Evolutionary conservation across 129 eudicot species (phyloP).

Genomic region (Centella asiatica): DNA sequence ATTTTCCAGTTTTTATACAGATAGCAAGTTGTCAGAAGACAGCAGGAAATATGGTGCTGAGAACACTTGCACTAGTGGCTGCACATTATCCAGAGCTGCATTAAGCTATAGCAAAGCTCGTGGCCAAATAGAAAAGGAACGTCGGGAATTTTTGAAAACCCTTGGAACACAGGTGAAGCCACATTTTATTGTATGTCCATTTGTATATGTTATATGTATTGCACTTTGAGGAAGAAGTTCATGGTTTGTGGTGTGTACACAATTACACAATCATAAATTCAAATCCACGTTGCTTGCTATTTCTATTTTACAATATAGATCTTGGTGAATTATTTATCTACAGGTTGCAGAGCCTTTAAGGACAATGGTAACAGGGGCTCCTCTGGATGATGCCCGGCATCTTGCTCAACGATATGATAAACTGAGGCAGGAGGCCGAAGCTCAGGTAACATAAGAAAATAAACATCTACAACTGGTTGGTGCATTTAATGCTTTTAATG

Average conservation of each 20-base stretch:
- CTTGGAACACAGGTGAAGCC: slow-evolving; percentile 69
- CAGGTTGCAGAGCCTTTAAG: slow-evolving; percentile 94
- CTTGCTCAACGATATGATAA: slow-evolving; percentile 86
- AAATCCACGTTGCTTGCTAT: not conserved
- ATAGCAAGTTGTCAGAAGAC: slow-evolving; percentile 63
- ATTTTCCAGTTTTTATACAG: slow-evolving; percentile 26
- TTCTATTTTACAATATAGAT: not conserved
- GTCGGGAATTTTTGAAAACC: slow-evolving; percentile 50
- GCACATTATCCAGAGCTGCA: slow-evolving; percentile 70
- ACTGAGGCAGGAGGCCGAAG: slow-evolving; percentile 88
- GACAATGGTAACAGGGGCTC: slow-evolving; percentile 84
- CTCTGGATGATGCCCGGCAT: slow-evolving; percentile 93
- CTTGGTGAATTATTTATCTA: not conserved
- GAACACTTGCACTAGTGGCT: slow-evolving; percentile 76
- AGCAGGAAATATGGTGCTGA: slow-evolving; percentile 84
- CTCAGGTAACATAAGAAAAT: slow-evolving; percentile 50
- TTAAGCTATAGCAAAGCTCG: slow-evolving; percentile 62
- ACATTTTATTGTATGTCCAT: not conserved
- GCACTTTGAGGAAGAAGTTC: not conserved
- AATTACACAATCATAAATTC: too few species aligned
- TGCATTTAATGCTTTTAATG: slow-evolving; percentile 5
- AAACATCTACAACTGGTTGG: not conserved
- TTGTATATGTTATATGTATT: not conserved
- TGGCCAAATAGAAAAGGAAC: slow-evolving; percentile 75
- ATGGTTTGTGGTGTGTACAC: not conserved